These are phyloP conservation scores for Neurospora discreta DNA, from an alignment of 495 filamentous ascomycete genomes.

Conservation along the genomic window DNA sequence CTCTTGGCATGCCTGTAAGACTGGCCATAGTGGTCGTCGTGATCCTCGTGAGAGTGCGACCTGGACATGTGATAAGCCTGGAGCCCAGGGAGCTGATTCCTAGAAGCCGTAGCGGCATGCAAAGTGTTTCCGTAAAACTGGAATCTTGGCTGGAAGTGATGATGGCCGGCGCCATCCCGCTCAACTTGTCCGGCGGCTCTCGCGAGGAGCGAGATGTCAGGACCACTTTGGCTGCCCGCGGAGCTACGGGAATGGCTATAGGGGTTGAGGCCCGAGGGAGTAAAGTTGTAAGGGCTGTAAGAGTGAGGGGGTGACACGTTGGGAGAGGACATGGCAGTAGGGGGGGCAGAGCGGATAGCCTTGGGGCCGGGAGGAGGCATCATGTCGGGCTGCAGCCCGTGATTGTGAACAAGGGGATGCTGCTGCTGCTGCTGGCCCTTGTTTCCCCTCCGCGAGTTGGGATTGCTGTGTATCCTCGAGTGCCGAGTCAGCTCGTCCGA, in stretches of 20 bases:
- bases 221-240: slow-evolving; percentile 35
- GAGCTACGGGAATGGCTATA: slow-evolving; percentile 48
- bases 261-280: slow-evolving; percentile 48
- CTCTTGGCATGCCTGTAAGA: slow-evolving; percentile 61
- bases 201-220: slow-evolving; percentile 84
- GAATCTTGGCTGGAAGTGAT: slow-evolving; percentile 45
- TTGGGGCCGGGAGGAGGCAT: slow-evolving; percentile 62
- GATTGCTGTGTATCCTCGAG: slow-evolving; percentile 97
- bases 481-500: slow-evolving; percentile 96
- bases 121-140: slow-evolving; percentile 48
- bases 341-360: slow-evolving; percentile 68
- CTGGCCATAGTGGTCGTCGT: slow-evolving; percentile 54
- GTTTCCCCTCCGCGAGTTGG: slow-evolving; percentile 89
- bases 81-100: slow-evolving; percentile 59
- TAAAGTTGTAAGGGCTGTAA: slow-evolving; percentile 60
- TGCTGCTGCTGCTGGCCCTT: slow-evolving; percentile 50
- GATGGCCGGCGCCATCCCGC: slow-evolving; percentile 50
- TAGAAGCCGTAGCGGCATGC: slow-evolving; percentile 40
- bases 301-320: slow-evolving; percentile 90
- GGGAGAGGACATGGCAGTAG: slow-evolving; percentile 79
- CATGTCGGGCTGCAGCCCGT: slow-evolving; percentile 46
- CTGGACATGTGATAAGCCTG: slow-evolving; percentile 88
- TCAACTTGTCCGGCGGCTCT: slow-evolving; percentile 82
- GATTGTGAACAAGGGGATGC: slow-evolving; percentile 16
- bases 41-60: slow-evolving; percentile 77